Percentiles rank a stretch among this genome's conserved stretches.
These are phyloP conservation scores for Omphalea diandra DNA, from an alignment of 441 rosid genomes.

Conservation along the genomic window DNA sequence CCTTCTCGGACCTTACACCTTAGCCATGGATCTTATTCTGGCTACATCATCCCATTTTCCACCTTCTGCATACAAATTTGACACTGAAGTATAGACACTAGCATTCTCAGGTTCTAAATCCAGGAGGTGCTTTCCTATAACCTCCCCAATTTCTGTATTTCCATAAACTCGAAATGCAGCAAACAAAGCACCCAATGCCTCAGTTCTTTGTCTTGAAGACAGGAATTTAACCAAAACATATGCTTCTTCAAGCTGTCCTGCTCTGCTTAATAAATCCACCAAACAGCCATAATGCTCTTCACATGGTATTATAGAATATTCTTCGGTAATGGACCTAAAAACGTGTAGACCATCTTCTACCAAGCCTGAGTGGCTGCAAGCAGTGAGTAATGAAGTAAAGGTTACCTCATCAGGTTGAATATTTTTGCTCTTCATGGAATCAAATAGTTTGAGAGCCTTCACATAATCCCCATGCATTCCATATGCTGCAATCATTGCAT, in stretches of 20 bases:
- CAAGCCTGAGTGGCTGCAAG: conserved; percentile 40
- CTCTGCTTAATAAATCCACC: conserved; percentile 37
- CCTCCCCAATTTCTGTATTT: conserved; percentile 23
- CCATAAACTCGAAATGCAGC: conserved; percentile 31
- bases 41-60: conserved; percentile 38
- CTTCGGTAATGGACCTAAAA: conserved; percentile 31
- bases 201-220: conserved; percentile 22
- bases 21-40: conserved; percentile 24
- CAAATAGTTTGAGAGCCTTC: conserved; percentile 29
- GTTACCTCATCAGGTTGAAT: conserved; percentile 31
- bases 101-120: conserved; percentile 27
- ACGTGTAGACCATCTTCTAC: conserved; percentile 30
- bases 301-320: conserved; percentile 19
- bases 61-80: conserved; percentile 33
- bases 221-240: conserved; percentile 22
- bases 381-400: conserved; percentile 31
- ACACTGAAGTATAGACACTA: conserved; percentile 22
- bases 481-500: conserved; percentile 36
- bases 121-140: conserved; percentile 28
- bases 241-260: conserved; percentile 32
- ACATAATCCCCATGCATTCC: conserved; percentile 31
- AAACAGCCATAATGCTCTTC: conserved; percentile 32
- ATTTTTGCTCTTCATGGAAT: conserved; percentile 21
- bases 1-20: conserved; percentile 24
- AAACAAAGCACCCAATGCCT: conserved; percentile 29